Conservation (phyloP, 2,329 filamentous ascomycete species). For the Trichoderma sp. region DNA sequence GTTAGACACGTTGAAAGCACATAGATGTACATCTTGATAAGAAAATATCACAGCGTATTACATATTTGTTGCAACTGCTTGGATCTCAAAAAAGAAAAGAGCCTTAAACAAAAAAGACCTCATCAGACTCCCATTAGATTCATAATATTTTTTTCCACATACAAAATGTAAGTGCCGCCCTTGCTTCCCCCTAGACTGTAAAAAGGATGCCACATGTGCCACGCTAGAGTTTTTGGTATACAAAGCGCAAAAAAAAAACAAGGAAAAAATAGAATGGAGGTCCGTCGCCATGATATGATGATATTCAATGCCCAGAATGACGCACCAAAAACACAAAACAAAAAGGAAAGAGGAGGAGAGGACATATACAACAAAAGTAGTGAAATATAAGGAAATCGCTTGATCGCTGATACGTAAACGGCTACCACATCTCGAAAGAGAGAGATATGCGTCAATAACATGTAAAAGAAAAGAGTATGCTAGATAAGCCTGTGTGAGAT, state of each 20-base stretch:
- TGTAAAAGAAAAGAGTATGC: background rate
- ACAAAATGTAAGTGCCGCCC: background rate
- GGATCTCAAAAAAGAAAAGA: background rate
- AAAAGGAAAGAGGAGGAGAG: background rate
- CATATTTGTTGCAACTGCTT: background rate
- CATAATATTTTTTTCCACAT: background rate
- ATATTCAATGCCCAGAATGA: background rate
- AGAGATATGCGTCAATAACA: background rate
- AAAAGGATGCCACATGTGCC: background rate
- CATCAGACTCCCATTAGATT: constrained; percentile 1
- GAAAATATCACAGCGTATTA: background rate
- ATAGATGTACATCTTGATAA: background rate
- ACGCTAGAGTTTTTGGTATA: constrained; percentile 4
- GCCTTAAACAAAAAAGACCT: background rate
- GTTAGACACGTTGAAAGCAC: background rate
- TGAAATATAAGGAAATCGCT: constrained; percentile 8
- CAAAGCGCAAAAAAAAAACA: background rate
- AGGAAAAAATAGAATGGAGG: background rate
- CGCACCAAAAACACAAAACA: background rate
- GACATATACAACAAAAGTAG: background rate
- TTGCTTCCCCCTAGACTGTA: background rate
- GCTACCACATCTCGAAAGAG: background rate
- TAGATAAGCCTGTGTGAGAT: background rate
- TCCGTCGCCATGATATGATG: constrained; percentile 3
- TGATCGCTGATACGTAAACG: background rate